phyloP scores from a whole-genome alignment of 2,329 filamentous ascomycete species.

The Fusarium heterosporum region DNA sequence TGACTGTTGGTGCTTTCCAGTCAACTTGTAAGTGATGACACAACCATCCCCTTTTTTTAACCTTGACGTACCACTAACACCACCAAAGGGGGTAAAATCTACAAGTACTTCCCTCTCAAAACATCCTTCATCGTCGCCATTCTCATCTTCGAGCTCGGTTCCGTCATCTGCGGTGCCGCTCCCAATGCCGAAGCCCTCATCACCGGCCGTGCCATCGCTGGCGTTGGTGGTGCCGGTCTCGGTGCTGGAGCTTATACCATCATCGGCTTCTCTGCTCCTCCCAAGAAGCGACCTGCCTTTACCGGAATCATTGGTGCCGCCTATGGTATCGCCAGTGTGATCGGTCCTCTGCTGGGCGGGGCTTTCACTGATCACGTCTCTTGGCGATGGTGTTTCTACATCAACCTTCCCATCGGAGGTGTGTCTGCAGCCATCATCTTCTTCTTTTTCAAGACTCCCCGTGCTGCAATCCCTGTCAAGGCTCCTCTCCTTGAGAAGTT shows the following conservation, averaged over 20 bases:
- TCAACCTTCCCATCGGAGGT: conserved; percentile 54
- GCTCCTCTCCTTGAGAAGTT: conserved; percentile 58
- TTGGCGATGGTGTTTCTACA: conserved; percentile 58
- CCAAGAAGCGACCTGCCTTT: conserved; percentile 52
- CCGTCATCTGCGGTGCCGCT: conserved; percentile 61
- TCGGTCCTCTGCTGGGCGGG: conserved; percentile 54
- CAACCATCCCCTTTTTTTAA: conserved; percentile 11
- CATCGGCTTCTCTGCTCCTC: conserved; percentile 58
- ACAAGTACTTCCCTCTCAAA: conserved; percentile 65
- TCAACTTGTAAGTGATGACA: conserved; percentile 53
- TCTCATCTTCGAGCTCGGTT: conserved; percentile 66
- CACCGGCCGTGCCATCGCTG: conserved; percentile 63
- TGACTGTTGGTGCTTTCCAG: conserved; percentile 60
- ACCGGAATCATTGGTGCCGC: conserved; percentile 55
- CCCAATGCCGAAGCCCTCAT: conserved; percentile 62
- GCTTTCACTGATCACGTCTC: conserved; percentile 53
- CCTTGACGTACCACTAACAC: conserved; percentile 34
- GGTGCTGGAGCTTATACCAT: conserved; percentile 63
- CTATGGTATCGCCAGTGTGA: conserved; percentile 53
- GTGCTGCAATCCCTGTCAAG: conserved; percentile 52
- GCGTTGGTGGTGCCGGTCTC: conserved; percentile 62
- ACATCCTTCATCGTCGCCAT: conserved; percentile 62
- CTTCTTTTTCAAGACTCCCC: conserved; percentile 58
- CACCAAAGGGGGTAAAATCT: conserved; percentile 58
- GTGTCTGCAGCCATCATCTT: conserved; percentile 52